A percentile compares a stretch with the other conserved stretches of the same genome.
These are phyloP conservation scores for Dacryopinax primogenitus DNA, from an alignment of 768 basidiomycete species.

Conservation along the genomic window DNA sequence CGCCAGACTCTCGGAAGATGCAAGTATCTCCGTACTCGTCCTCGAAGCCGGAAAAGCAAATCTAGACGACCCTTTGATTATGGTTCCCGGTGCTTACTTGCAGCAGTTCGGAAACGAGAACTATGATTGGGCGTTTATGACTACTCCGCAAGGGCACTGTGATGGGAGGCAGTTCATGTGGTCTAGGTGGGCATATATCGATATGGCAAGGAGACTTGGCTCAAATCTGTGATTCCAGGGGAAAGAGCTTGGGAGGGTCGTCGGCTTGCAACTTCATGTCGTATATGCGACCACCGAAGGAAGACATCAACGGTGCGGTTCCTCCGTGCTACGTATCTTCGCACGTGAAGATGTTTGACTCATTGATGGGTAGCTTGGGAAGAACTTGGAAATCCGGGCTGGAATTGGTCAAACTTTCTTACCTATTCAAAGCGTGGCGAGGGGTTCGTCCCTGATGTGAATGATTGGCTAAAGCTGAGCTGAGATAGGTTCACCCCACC, in stretches of 20 bases:
- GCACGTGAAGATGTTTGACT: slow-evolving; percentile 22
- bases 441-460: slow-evolving; percentile 9
- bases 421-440: slow-evolving; percentile 11
- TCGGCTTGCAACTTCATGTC: slow-evolving; percentile 35
- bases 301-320: slow-evolving; percentile 21
- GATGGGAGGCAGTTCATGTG: slow-evolving; percentile 19
- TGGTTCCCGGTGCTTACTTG: slow-evolving; percentile 21
- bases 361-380: slow-evolving; percentile 23
- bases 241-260: slow-evolving; percentile 31
- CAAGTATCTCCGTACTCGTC: slow-evolving; percentile 24
- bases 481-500: not conserved
- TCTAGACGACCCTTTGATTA: slow-evolving; percentile 28
- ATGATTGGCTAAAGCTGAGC: not conserved
- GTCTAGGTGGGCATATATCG: slow-evolving; percentile 17
- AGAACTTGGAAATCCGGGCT: slow-evolving; percentile 24
- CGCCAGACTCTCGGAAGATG: slow-evolving; percentile 25
- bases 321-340: slow-evolving; percentile 23
- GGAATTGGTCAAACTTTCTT: slow-evolving; percentile 24
- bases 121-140: slow-evolving; percentile 22
- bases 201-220: not conserved
- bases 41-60: slow-evolving; percentile 21
- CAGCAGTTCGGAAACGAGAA: slow-evolving; percentile 22
- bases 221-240: slow-evolving; percentile 16
- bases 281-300: slow-evolving; percentile 7
- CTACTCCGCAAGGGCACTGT: slow-evolving; percentile 16